Percentiles rank a stretch among this genome's conserved stretches.
phyloP scores from a whole-genome alignment of 2,329 filamentous ascomycete genomes.

The Seiridium unicorne region DNA sequence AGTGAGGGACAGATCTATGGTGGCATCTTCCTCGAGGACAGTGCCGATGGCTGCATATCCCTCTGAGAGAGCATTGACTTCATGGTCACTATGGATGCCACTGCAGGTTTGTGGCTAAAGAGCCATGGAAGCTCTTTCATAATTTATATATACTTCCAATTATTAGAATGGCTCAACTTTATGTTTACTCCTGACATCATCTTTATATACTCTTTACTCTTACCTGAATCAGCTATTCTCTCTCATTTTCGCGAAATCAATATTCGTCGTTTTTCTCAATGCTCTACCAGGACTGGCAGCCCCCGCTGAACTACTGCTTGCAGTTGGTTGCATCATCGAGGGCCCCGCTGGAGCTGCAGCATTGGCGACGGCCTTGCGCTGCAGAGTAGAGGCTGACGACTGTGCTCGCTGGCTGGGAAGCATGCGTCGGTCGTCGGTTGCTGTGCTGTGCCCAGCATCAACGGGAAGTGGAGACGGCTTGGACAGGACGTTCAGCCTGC shows the following conservation, averaged over 20 bases:
- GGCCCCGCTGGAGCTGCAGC: neutral
- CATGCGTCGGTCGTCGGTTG: constrained; percentile 7
- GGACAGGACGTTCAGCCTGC: constrained; percentile 1
- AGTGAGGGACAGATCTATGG: constrained; percentile 51
- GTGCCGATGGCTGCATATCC: constrained; percentile 38
- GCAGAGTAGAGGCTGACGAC: neutral
- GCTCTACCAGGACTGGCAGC: neutral
- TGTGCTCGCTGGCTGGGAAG: neutral
- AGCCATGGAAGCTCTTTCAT: no score
- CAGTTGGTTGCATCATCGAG: neutral
- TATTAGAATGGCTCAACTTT: no score
- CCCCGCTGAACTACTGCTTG: neutral
- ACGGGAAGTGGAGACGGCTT: neutral
- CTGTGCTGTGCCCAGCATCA: neutral
- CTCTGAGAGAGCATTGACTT: constrained; percentile 21
- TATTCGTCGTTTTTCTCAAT: neutral
- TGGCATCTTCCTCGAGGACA: constrained; percentile 49
- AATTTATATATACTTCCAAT: no score
- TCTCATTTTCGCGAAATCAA: neutral
- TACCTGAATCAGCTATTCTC: neutral
- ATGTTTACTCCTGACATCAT: no score
- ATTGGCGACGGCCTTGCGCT: neutral
- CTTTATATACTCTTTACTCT: neutral
- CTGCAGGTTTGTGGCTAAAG: no score
- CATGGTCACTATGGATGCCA: neutral